phyloP scores from a whole-genome alignment of 2,329 filamentous ascomycete genomes.

The Plenodomus biglobosus region DNA sequence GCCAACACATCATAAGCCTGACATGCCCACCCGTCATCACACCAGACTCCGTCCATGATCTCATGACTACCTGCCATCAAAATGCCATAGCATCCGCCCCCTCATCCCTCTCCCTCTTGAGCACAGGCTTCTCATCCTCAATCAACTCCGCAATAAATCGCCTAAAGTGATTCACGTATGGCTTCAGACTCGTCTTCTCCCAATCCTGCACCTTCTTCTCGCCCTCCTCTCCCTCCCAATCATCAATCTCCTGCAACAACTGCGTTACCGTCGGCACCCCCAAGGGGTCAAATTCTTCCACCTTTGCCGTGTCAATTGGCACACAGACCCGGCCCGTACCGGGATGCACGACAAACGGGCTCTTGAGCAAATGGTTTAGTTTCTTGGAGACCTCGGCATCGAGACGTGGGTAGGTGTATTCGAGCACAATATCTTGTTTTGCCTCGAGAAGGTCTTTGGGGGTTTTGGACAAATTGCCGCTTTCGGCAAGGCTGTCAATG shows the following conservation, averaged over 20 bases:
- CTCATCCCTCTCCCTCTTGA: constrained; percentile 60
- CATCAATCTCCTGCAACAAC: constrained; percentile 81
- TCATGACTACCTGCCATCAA: constrained; percentile 40
- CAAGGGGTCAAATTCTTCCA: constrained; percentile 85
- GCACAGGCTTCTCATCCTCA: constrained; percentile 64
- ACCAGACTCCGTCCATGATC: neutral
- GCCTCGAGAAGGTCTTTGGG: constrained; percentile 75
- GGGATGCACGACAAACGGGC: constrained; percentile 93
- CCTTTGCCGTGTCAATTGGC: constrained; percentile 74
- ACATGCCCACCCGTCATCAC: too few relatives aligned
- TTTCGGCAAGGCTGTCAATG: constrained; percentile 82
- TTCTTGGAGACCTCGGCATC: constrained; percentile 98
- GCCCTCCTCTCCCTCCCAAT: constrained; percentile 61
- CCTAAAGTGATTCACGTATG: constrained; percentile 88
- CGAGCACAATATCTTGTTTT: constrained; percentile 93
- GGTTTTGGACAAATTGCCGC: constrained; percentile 73
- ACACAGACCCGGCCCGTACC: constrained; percentile 94
- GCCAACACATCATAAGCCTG: too few relatives aligned
- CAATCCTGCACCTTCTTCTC: constrained; percentile 70
- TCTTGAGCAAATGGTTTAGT: constrained; percentile 96
- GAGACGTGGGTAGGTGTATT: constrained; percentile 96
- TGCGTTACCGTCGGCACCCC: constrained; percentile 85
- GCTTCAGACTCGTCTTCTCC: constrained; percentile 95
- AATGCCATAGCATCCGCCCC: constrained; percentile 65
- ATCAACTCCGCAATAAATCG: constrained; percentile 76